Conservation (phyloP, 768 basidiomycete genomes). For the Xerocomus potaroensis region DNA sequence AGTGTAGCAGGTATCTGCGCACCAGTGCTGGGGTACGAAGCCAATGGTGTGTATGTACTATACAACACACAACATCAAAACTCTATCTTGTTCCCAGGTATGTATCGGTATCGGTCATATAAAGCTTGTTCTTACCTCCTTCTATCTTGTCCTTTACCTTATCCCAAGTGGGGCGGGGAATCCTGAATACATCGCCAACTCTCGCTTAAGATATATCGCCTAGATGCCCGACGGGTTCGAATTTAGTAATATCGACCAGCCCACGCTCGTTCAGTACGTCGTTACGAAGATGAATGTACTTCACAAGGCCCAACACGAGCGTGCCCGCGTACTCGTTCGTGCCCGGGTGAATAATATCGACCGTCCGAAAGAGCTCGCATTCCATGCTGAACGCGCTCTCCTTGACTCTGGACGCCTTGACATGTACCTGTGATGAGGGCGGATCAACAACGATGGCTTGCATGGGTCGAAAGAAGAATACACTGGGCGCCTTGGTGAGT, state of each 20-base stretch:
- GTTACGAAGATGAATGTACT: conserved; percentile 41
- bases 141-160: conserved; percentile 11
- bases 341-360: conserved; percentile 35
- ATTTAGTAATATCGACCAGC: conserved; percentile 33
- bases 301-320: conserved; percentile 38
- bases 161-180: conserved; percentile 22
- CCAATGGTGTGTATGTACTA: too few relatives aligned
- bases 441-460: too few relatives aligned
- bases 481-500: conserved; percentile 34
- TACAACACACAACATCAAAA: too few relatives aligned
- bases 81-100: too few relatives aligned
- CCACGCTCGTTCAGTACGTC: conserved; percentile 37
- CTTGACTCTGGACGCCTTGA: conserved; percentile 39
- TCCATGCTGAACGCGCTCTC: conserved; percentile 49
- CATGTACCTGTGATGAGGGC: conserved; percentile 29
- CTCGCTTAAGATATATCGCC: conserved; percentile 38
- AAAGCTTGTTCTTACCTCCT: conserved; percentile 1
- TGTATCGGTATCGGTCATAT: too few relatives aligned
- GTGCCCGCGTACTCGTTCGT: conserved; percentile 26
- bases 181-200: conserved; percentile 27
- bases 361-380: conserved; percentile 33
- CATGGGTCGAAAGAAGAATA: background rate
- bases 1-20: too few relatives aligned
- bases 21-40: too few relatives aligned
- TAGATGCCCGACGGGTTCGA: conserved; percentile 34